Percentiles rank a stretch among this genome's conserved stretches.
Evolutionary conservation across 805 yeast genomes (phyloP).

Genomic region (Starmerella sirachaensis): DNA sequence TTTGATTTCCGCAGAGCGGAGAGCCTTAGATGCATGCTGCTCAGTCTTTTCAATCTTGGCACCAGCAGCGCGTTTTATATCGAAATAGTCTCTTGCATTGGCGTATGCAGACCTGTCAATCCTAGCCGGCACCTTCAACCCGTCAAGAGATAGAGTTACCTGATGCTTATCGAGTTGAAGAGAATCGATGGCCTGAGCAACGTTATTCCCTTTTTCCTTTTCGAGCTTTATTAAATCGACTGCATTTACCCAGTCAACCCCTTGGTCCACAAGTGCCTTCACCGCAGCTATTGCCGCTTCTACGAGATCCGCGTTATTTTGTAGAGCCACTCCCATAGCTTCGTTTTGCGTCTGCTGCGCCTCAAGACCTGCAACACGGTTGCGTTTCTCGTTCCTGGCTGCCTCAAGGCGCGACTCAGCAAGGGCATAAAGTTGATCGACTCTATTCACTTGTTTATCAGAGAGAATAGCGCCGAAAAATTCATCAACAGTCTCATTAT

Average conservation of each 20-base stretch:
- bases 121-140: slow-evolving; percentile 54
- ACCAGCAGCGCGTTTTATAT: slow-evolving; percentile 59
- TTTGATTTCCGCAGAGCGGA: slow-evolving; percentile 69
- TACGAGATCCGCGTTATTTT: slow-evolving; percentile 54
- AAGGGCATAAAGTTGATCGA: slow-evolving; percentile 44
- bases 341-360: slow-evolving; percentile 52
- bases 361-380: slow-evolving; percentile 53
- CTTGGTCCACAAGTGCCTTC: slow-evolving; percentile 56
- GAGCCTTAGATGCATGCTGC: slow-evolving; percentile 61
- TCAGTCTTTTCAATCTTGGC: slow-evolving; percentile 73
- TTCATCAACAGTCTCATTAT: slow-evolving; percentile 68
- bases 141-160: slow-evolving; percentile 45
- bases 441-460: slow-evolving; percentile 57
- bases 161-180: slow-evolving; percentile 63
- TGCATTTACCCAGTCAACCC: slow-evolving; percentile 89
- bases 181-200: slow-evolving; percentile 49
- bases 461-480: slow-evolving; percentile 81
- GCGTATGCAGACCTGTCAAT: slow-evolving; percentile 69
- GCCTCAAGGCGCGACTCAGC: slow-evolving; percentile 64
- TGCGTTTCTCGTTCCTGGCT: slow-evolving; percentile 61
- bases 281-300: slow-evolving; percentile 62
- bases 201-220: slow-evolving; percentile 47
- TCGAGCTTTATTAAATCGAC: slow-evolving; percentile 63
- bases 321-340: slow-evolving; percentile 61
- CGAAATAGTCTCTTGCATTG: slow-evolving; percentile 73